Evolutionary conservation across 495 filamentous ascomycete species (phyloP).

Genomic region (Annulohypoxylon moriforme): DNA sequence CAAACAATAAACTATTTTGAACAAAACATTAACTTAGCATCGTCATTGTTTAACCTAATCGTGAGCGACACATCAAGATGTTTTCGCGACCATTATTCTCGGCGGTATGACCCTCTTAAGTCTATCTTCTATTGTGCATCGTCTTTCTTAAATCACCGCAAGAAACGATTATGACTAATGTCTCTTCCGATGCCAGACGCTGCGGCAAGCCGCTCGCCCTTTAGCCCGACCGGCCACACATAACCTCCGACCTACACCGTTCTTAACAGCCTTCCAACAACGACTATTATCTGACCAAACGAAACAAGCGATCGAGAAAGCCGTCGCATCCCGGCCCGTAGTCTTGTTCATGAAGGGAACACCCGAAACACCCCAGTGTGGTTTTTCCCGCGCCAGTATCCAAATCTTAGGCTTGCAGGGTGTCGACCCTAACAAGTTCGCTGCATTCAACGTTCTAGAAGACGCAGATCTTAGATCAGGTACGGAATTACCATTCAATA

Average conservation of each 20-base stretch:
- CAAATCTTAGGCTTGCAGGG: constrained; percentile 95
- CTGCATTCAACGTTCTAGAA: constrained; percentile 96
- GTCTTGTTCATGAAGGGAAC: constrained; percentile 99
- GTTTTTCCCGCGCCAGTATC: constrained; percentile 94
- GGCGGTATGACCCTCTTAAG: constrained; percentile 22
- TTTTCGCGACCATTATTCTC: constrained; percentile 40
- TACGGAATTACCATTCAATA: constrained; percentile 56
- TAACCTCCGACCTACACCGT: constrained; percentile 36
- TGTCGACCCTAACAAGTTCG: constrained; percentile 95
- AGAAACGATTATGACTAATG: constrained; percentile 14
- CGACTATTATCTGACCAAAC: constrained; percentile 83
- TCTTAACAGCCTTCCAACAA: constrained; percentile 54
- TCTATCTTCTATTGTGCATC: background rate
- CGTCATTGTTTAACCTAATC: constrained; percentile 7
- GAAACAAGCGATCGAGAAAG: constrained; percentile 84
- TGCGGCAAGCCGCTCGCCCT: constrained; percentile 54
- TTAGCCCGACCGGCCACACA: constrained; percentile 43
- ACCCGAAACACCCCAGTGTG: constrained; percentile 96
- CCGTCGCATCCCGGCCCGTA: constrained; percentile 83
- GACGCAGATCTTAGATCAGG: constrained; percentile 86
- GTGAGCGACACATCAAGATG: constrained; percentile 21
- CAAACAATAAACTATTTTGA: background rate
- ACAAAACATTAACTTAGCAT: background rate
- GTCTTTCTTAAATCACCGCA: background rate
- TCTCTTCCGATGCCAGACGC: constrained; percentile 29